Conservation (phyloP, 2,329 filamentous ascomycete species). For the Zymoseptoria ardabiliae region DNA sequence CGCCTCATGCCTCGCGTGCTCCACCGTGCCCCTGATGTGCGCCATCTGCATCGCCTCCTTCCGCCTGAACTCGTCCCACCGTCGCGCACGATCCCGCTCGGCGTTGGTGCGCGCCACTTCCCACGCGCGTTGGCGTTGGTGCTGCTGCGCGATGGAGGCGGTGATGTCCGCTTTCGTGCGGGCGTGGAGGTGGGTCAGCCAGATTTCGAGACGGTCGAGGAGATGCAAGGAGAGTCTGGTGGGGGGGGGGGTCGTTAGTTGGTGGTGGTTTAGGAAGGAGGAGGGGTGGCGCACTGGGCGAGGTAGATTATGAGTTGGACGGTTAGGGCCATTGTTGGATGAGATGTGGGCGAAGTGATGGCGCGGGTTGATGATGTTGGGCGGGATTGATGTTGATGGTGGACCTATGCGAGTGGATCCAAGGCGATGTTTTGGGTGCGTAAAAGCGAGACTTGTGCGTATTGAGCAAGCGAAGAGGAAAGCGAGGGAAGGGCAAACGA, state of each 20-base stretch:
- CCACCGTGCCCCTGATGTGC: background rate
- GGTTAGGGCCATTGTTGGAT: background rate
- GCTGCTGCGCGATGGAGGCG: too few relatives aligned
- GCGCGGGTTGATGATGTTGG: background rate
- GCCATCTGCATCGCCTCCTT: background rate
- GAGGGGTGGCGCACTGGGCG: background rate
- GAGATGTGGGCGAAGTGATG: background rate
- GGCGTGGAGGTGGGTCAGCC: background rate
- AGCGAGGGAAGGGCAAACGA: background rate
- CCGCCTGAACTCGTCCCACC: too few relatives aligned
- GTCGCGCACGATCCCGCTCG: background rate
- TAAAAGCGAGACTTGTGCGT: too few relatives aligned
- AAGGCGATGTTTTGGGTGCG: background rate
- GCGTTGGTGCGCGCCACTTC: background rate
- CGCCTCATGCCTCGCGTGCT: background rate
- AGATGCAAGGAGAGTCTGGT: background rate
- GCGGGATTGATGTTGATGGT: background rate
- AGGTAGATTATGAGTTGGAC: background rate
- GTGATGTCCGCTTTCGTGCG: background rate
- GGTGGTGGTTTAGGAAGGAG: background rate
- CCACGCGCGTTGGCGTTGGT: background rate
- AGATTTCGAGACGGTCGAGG: background rate
- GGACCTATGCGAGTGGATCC: background rate
- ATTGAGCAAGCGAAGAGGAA: background rate
- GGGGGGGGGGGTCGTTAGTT: too few relatives aligned